Evolutionary conservation across 495 filamentous ascomycete species (phyloP), one percentile per base, ranked within the genome.

Genomic region (Aspergillus panamensis): DNA sequence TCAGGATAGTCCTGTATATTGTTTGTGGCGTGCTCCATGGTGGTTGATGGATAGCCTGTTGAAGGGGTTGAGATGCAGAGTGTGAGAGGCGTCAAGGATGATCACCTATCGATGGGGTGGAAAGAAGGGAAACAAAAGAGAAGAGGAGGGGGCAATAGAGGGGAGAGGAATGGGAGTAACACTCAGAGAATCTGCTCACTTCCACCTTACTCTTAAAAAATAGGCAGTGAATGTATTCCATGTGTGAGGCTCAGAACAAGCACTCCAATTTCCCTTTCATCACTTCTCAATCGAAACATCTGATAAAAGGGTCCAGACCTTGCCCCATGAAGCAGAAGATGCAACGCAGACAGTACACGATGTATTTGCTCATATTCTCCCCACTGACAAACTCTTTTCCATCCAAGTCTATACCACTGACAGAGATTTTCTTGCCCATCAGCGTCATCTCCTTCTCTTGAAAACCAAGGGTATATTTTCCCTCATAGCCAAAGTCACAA

Each of bases 401-500:
- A 45, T 29, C 33, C 52, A 16, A 32, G 21, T 25, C 2, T 25
- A 2, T 25, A 5, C 25, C 25, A 5, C 25, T 25, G 25, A 25
- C 25, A 25, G 25, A 25, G 25, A 2, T 25, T 25, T 25, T 39
- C 31, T 12, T 48, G 7, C 21, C 20, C 31, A 50, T 44, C 14
- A 45, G 9, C 35, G 21, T 37, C 14, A 31, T 32, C 47, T 55
- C 32, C 63, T 25, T 51, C 48, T 50, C 8, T 40, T 25, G 50
- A 65, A 60, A 37, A 20, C 17, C 30, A 65, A 50, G 3, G 63
- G 63, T 13, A 65, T 48, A 48, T 57, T 44, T 20, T 60, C 49
- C 33, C 63, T 58, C 75, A 81, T 74, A 40, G 72, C 72, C 42
- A 79, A 52, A 48, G 75, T 63, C 51, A 80, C 33, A 1, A 70